Evolutionary conservation across 768 basidiomycete genomes (phyloP).

Genomic region (Dentipellis fragilis): DNA sequence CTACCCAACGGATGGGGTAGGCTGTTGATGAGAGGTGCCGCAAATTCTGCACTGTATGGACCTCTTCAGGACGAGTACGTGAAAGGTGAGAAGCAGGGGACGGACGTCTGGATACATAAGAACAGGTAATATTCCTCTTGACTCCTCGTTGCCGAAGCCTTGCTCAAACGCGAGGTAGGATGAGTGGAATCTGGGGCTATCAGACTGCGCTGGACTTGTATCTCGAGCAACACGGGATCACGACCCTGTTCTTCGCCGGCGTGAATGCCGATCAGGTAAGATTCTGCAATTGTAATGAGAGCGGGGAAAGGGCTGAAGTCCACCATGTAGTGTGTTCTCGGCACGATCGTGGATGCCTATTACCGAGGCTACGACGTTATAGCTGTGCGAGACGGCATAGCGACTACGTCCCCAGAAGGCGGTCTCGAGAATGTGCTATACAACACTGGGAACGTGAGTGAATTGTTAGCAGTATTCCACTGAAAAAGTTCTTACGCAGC

Average conservation of each 20-base stretch:
- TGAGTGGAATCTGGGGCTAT: conserved; percentile 59
- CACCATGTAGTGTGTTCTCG: conserved; percentile 45
- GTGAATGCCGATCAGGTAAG: conserved; percentile 59
- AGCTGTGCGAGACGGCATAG: conserved; percentile 45
- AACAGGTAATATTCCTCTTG: conserved; percentile 34
- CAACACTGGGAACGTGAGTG: conserved; percentile 43
- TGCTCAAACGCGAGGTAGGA: conserved; percentile 24
- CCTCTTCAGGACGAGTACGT: conserved; percentile 48
- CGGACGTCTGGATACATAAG: conserved; percentile 67
- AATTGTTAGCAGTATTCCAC: background rate
- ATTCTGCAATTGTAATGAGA: no score
- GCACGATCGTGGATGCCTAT: conserved; percentile 55
- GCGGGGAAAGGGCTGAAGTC: background rate
- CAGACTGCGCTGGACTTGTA: conserved; percentile 55
- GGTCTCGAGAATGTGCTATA: conserved; percentile 49
- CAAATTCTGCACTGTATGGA: conserved; percentile 53
- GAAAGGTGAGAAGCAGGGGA: conserved; percentile 41
- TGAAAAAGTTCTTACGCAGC: background rate
- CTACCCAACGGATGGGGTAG: conserved; percentile 45
- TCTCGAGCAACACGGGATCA: conserved; percentile 52
- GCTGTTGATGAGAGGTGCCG: conserved; percentile 45
- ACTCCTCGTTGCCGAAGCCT: background rate
- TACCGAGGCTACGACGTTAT: conserved; percentile 57
- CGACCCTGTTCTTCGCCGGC: conserved; percentile 50
- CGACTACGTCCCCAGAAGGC: conserved; percentile 52